phyloP scores from a whole-genome alignment of 768 basidiomycete species.

The Coprinopsis sp. region DNA sequence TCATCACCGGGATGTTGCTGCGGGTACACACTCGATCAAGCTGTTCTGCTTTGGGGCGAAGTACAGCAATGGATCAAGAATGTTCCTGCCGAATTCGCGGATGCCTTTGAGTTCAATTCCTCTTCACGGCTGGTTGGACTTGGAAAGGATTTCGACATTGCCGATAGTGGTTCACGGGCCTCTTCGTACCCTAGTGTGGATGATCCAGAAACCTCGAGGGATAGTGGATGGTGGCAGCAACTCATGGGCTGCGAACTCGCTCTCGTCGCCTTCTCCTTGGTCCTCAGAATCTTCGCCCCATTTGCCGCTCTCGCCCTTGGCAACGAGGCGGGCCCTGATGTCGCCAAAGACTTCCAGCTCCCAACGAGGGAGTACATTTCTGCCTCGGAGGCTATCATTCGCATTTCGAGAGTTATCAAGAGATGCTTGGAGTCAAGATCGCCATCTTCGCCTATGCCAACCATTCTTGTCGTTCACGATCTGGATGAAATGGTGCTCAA shows the following conservation, averaged over 20 bases:
- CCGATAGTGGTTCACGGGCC: too few species aligned
- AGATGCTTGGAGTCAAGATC: background rate
- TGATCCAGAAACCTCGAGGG: constrained; percentile 32
- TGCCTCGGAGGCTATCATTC: constrained; percentile 3
- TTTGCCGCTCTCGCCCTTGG: constrained; percentile 27
- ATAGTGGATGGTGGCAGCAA: constrained; percentile 9
- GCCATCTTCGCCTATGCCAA: background rate
- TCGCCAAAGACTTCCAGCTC: background rate
- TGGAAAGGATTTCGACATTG: background rate
- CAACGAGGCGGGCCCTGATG: background rate
- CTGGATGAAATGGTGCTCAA: constrained; percentile 5
- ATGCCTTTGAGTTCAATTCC: background rate
- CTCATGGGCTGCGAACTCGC: constrained; percentile 55
- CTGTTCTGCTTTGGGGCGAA: constrained; percentile 35
- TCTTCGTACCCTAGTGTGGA: too few species aligned
- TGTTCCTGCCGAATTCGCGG: background rate
- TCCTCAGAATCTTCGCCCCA: constrained; percentile 64
- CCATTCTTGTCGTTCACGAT: background rate
- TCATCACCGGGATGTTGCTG: constrained; percentile 34
- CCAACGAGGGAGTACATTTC: background rate
- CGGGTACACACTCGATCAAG: constrained; percentile 58
- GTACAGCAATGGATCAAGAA: background rate
- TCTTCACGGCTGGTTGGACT: background rate
- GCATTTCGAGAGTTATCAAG: background rate
- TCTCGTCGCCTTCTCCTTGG: constrained; percentile 54